Evolutionary conservation across 129 eudicot species (phyloP).

Genomic region (Escallonia rubra): DNA sequence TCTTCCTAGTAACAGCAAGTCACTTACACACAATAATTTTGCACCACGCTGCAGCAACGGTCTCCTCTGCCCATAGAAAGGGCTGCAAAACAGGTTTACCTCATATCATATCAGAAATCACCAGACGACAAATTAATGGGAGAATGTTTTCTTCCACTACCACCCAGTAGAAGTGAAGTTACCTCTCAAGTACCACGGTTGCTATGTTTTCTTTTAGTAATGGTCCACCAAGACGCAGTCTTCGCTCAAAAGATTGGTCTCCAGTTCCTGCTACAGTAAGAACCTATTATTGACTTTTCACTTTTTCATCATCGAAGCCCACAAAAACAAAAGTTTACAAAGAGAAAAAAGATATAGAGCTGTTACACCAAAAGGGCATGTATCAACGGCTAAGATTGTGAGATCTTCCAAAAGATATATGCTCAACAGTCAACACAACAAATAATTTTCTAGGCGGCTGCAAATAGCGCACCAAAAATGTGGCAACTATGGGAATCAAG

Average conservation of each 20-base stretch:
- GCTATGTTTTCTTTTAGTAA: constrained; percentile 86
- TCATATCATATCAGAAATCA: constrained; percentile 4
- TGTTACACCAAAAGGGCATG: not conserved
- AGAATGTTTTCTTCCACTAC: not conserved
- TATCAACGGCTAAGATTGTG: not conserved
- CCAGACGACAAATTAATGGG: not conserved
- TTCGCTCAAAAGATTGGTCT: constrained; percentile 88
- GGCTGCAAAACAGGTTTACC: constrained; percentile 39
- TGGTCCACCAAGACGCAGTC: constrained; percentile 96
- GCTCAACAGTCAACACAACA: not conserved
- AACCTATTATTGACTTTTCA: constrained; percentile 6
- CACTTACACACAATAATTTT: constrained; percentile 87
- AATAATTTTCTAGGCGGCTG: too few species aligned
- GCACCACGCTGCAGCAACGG: constrained; percentile 83
- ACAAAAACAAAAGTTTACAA: constrained; percentile 4
- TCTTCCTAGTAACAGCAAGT: constrained; percentile 80
- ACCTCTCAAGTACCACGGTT: constrained; percentile 99
- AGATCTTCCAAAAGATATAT: not conserved
- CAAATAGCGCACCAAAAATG: too few species aligned
- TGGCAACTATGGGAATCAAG: too few species aligned
- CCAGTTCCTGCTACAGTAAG: constrained; percentile 63
- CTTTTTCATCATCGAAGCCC: constrained; percentile 1
- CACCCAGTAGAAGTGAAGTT: not conserved
- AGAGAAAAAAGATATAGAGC: not conserved
- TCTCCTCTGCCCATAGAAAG: constrained; percentile 91